Percentiles rank a stretch among this genome's conserved stretches.
phyloP scores from a whole-genome alignment of 169 alveolate species.

The Theileria sp. region DNA sequence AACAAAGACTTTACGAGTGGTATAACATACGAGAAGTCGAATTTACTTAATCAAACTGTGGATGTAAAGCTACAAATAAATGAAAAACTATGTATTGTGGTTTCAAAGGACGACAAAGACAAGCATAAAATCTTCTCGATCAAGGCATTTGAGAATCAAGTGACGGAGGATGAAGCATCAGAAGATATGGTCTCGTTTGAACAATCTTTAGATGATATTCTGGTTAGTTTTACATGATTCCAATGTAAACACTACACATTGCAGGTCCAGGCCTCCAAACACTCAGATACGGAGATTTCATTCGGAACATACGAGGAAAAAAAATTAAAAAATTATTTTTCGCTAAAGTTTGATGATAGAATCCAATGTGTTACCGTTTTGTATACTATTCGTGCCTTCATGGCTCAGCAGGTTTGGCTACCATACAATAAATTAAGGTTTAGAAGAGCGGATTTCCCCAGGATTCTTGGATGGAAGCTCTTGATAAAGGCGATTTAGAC shows the following conservation, averaged over 20 bases:
- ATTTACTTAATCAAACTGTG: slow-evolving; percentile 4
- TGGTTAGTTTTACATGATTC: slow-evolving; percentile 22
- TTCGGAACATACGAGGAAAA: slow-evolving; percentile 34
- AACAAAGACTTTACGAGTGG: slow-evolving; percentile 26
- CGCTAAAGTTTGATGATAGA: slow-evolving; percentile 29
- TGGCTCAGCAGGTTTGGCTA: slow-evolving; percentile 41
- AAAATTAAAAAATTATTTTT: slow-evolving; percentile 17
- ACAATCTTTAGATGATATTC: slow-evolving; percentile 24
- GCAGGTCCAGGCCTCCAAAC: slow-evolving; percentile 43
- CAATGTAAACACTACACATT: neutral
- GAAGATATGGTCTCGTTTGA: neutral
- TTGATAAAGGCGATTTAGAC: slow-evolving; percentile 10
- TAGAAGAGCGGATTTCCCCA: neutral
- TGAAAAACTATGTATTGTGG: slow-evolving; percentile 1
- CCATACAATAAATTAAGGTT: neutral
- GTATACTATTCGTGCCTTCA: slow-evolving; percentile 25
- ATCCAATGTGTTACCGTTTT: slow-evolving; percentile 12
- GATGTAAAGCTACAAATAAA: neutral
- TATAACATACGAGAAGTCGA: neutral
- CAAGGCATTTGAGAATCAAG: neutral
- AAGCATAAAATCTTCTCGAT: neutral
- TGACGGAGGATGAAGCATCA: neutral
- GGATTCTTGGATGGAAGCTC: neutral
- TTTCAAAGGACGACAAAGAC: neutral
- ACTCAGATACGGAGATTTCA: slow-evolving; percentile 10